Base-by-base conservation (phyloP, 129 eudicot genomes). In the Artemisia tridentata region DNA sequence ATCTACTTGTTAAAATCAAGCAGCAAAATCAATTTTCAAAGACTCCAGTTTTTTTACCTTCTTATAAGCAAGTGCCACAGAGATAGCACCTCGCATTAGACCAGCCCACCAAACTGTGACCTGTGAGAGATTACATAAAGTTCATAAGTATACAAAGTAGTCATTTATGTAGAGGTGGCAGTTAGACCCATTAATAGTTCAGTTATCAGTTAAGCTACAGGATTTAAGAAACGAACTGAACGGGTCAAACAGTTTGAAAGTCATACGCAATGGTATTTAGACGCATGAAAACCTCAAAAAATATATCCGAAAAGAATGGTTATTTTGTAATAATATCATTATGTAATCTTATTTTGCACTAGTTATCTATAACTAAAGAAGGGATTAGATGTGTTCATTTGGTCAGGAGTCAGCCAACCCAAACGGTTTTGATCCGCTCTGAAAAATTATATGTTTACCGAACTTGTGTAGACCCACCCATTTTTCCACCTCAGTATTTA, bases 101-200 rank as follows among this genome's bases (percentile, higher is more conserved):
- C 98, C 96, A 75, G 96, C 86, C 98, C 98, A 92, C 96, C 96
- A 92, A 52, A 92, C 84, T 51, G 84, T 86, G 27, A 88, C 79
- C 98, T 92, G 84, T 41, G 65, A 46, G 73, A 62, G 51, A 56
- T 66, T 41, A 68, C 50, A n/a, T 53, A 27, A 31, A 25, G 62
- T 23, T 64, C 46, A 8, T 61, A 21, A 38, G 65, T 11, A 18
- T 8, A 19, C 5, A 10, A 20, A 31, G 11, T n/a, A 63, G 20
- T 3, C 60, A 55, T 55, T 54, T 12, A 9, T 31, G 38, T 31
- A 31, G 38, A 31, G 15, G n/a, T 49, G 15, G 54, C n/a, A 49
- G n/a, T 13, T 49, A 11, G 4, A 9, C 12, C 55, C 1, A 16
- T 51, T 16, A 51, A 3, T 38, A 51, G 15, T 51, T 51, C 19